A percentile compares a stretch with the other conserved stretches of the same genome.
Conservation (phyloP, 169 alveolate genomes). For the Plasmodium malariae region DNA sequence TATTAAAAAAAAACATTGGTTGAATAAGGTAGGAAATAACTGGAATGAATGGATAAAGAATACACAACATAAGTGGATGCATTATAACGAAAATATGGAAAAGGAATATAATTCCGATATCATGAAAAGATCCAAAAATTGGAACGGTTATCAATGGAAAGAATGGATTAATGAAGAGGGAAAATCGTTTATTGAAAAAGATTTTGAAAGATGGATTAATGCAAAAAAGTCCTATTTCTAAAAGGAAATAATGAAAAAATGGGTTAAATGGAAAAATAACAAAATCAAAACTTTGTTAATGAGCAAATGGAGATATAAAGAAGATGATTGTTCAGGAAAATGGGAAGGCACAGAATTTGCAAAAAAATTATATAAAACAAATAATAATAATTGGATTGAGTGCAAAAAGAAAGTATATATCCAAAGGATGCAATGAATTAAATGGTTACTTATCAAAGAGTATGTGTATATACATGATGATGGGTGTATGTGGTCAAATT, state of each 20-base stretch:
- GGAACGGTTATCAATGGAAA: conserved; percentile 7
- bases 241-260: not conserved
- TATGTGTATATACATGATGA: not conserved
- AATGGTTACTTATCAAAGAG: not conserved
- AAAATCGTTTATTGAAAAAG: not conserved
- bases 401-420: not conserved
- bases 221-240: not conserved
- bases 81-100: conserved; percentile 6
- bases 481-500: not conserved
- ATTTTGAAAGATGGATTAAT: conserved; percentile 6
- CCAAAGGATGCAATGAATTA: not conserved
- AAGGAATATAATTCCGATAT: not conserved
- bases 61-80: conserved; percentile 19
- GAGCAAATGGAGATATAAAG: conserved; percentile 19
- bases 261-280: conserved; percentile 11
- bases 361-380: no score
- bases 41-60: conserved; percentile 24
- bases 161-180: conserved; percentile 15
- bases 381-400: not conserved
- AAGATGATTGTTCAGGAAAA: not conserved
- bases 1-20: not conserved
- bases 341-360: not conserved
- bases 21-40: not conserved
- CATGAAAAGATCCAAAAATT: not conserved
- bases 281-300: conserved; percentile 2